Base-by-base conservation (phyloP, 192 early-diverging fungal genomes). In the Coemansia sp. region DNA sequence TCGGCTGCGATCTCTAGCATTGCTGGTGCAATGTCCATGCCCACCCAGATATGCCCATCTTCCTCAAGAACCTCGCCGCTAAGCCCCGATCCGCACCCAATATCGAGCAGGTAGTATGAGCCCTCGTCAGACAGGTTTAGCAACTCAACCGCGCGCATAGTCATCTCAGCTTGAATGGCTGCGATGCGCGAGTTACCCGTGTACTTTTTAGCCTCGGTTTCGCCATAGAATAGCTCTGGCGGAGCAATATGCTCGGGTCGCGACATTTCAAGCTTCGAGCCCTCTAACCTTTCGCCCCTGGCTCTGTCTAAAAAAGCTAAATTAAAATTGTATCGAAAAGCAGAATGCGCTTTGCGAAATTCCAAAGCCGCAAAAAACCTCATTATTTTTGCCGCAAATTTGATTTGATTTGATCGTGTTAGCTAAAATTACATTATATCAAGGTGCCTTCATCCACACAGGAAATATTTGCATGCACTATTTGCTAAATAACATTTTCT, bases 181-280 rank as follows among this genome's bases (percentile, higher is more conserved):
- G 90, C 88, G 71, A 99, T 95, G 36, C 97, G 93, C n/a, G 95
- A 90, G 82, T 92, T 97, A 64, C 70, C 59, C 23, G 93, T 96
- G 72, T 99, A 99, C 77, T 97, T 97, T 73, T 85, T 85, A 8
- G 96, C 94, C 84, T 99, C 95, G 10, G 78, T 83, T 31, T 95
- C 95, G 74, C 92, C 92, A 84, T 99, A 99, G 76, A 94, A 95
- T 39, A 99, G 92, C 86, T 99, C 95, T 65, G 96, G 94, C 20
- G 96, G 96, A 38, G 96, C 95, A 67, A 89, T 85, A 67, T 99
- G 95, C 75, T 99, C 97, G 21, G 97, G 95, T 40, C 95, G 86
- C 20, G 92, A 94, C 94, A 95, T 98, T 50, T 21, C 48, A 5
- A 51, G 48, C 26, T 26, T 10, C 11, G n/a, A 51, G 23, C 24